Conservation (phyloP, 1,284 basidiomycete genomes). For the Sparassis latifolia region DNA sequence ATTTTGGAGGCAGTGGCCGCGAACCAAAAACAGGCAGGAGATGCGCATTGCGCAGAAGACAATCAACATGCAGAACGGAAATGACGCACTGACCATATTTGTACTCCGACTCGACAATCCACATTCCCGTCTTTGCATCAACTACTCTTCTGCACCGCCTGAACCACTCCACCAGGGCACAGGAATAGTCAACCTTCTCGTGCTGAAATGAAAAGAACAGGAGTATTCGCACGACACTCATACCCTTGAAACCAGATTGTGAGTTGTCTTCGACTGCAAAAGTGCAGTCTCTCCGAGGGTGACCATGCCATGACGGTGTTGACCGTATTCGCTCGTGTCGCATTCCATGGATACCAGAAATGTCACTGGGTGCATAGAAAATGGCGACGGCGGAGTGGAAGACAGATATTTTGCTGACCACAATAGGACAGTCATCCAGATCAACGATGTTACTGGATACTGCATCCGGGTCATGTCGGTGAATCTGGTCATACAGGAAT, state of each 20-base stretch:
- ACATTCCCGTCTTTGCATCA: constrained; percentile 16
- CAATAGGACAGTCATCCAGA: neutral
- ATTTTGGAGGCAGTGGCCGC: constrained; percentile 6
- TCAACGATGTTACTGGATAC: neutral
- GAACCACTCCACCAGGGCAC: constrained; percentile 16
- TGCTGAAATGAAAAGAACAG: constrained; percentile 7
- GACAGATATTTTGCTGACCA: neutral
- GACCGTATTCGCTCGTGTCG: neutral
- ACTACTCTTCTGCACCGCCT: constrained; percentile 5
- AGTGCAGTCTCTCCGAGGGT: neutral
- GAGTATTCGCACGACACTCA: neutral
- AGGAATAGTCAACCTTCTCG: constrained; percentile 6
- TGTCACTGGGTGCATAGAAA: neutral
- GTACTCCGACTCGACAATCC: constrained; percentile 13
- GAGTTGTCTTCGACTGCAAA: neutral
- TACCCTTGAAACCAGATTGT: neutral
- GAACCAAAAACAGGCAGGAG: too few species aligned
- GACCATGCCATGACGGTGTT: neutral
- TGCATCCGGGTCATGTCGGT: neutral
- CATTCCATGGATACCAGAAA: neutral
- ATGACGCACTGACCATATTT: neutral
- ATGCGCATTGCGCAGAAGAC: too few species aligned
- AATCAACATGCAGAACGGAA: neutral
- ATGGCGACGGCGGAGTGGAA: neutral
- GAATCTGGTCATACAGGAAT: neutral